Conservation (phyloP, 257 asterid genomes). For the Plantago major region DNA sequence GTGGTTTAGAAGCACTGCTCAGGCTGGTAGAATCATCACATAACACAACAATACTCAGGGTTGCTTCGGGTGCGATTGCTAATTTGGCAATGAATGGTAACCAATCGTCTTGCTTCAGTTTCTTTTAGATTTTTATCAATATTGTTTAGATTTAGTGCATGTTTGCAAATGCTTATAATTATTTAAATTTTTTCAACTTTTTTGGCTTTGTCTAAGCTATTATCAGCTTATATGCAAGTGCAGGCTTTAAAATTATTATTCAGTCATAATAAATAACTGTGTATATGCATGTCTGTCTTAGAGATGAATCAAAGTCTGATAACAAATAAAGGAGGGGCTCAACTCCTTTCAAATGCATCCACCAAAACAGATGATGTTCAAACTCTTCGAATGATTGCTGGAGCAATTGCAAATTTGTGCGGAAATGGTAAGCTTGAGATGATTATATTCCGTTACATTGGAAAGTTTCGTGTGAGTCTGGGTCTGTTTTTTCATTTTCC, state of each 20-base stretch:
- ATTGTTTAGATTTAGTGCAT: too few relatives aligned
- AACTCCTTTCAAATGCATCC: slow-evolving; percentile 66
- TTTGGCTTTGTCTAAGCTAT: not conserved
- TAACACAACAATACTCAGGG: slow-evolving; percentile 73
- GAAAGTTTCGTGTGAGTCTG: not conserved
- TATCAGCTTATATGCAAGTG: slow-evolving; percentile 3
- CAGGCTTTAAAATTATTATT: slow-evolving; percentile 2
- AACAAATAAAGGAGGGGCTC: slow-evolving; percentile 68
- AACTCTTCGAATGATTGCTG: slow-evolving; percentile 91
- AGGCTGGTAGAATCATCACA: slow-evolving; percentile 72
- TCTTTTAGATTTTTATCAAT: not conserved
- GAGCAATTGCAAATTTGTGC: slow-evolving; percentile 91
- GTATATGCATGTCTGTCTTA: slow-evolving; percentile 24
- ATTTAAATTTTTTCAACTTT: too few relatives aligned
- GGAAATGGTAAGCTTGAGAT: slow-evolving; percentile 66
- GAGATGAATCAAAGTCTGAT: slow-evolving; percentile 74
- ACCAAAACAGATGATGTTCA: slow-evolving; percentile 72
- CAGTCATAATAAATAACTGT: slow-evolving; percentile 7
- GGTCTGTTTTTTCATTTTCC: too few relatives aligned
- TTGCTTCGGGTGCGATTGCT: slow-evolving; percentile 97
- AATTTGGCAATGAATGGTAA: slow-evolving; percentile 95
- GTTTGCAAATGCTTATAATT: too few relatives aligned
- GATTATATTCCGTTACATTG: not conserved
- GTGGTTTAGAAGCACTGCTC: slow-evolving; percentile 85
- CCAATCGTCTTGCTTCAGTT: slow-evolving; percentile 9